Conservation (phyloP, 202 grass and related monocot genomes). For the Schoenoplectus triqueter region DNA sequence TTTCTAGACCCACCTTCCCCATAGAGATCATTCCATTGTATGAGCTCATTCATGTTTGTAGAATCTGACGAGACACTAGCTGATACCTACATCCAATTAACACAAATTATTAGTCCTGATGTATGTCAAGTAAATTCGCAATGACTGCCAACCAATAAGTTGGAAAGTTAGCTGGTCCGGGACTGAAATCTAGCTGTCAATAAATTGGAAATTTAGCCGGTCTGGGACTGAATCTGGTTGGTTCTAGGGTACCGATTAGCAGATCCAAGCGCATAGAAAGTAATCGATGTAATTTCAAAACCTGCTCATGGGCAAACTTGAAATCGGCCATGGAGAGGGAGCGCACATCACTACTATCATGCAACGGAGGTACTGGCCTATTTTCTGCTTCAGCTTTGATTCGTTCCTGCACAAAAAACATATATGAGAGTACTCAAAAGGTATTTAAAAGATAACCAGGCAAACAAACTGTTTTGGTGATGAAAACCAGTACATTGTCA, state of each 20-base stretch:
- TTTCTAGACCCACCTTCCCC: slow-evolving; percentile 93
- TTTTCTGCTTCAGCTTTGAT: slow-evolving; percentile 69
- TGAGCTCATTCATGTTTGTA: slow-evolving; percentile 80
- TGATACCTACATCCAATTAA: slow-evolving; percentile 57
- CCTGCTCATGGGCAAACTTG: slow-evolving; percentile 83
- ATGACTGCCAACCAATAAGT: neutral
- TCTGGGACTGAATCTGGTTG: neutral
- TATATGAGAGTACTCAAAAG: neutral
- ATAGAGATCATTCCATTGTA: slow-evolving; percentile 89
- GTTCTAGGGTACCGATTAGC: neutral
- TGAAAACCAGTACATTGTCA: neutral
- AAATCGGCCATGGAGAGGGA: slow-evolving; percentile 69
- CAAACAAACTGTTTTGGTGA: neutral
- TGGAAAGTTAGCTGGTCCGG: neutral
- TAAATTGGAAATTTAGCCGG: neutral
- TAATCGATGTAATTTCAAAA: slow-evolving; percentile 17
- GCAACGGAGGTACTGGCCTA: slow-evolving; percentile 52
- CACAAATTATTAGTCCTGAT: slow-evolving; percentile 30
- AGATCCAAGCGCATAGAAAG: neutral
- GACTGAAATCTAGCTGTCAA: neutral
- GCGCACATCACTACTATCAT: slow-evolving; percentile 63
- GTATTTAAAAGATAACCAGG: neutral
- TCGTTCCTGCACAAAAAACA: slow-evolving; percentile 59
- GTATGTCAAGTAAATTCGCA: neutral
- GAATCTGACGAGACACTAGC: slow-evolving; percentile 88